These are phyloP conservation scores for Diaporthe ampelina DNA, from an alignment of 2,329 filamentous ascomycete species.

Conservation along the genomic window DNA sequence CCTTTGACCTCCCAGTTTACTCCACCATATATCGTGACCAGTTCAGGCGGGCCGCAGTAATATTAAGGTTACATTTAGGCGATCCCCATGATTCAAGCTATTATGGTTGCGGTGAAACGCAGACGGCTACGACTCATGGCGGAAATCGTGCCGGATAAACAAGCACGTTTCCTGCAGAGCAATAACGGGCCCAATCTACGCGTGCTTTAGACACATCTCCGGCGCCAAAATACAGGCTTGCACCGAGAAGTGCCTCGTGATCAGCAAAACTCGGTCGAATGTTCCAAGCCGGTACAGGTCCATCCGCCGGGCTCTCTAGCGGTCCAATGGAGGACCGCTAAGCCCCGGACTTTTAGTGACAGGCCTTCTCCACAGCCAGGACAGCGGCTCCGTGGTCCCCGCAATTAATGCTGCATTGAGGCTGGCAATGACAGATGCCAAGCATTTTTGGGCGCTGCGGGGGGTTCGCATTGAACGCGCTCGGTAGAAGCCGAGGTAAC, in stretches of 20 bases:
- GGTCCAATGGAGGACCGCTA: slow-evolving; percentile 7
- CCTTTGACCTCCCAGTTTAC: background rate
- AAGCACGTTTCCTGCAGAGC: slow-evolving; percentile 16
- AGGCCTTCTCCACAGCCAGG: slow-evolving; percentile 4
- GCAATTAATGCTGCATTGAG: slow-evolving; percentile 7
- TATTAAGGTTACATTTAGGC: slow-evolving; percentile 26
- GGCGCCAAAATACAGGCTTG: background rate
- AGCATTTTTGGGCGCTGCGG: background rate
- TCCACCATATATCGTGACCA: slow-evolving; percentile 27
- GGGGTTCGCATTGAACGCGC: slow-evolving; percentile 11
- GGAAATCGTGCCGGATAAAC: slow-evolving; percentile 13
- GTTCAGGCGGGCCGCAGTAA: slow-evolving; percentile 2
- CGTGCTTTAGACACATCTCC: background rate
- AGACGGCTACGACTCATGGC: slow-evolving; percentile 5
- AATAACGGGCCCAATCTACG: background rate
- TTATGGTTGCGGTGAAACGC: slow-evolving; percentile 1
- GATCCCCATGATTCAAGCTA: slow-evolving; percentile 28
- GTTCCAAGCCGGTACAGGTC: slow-evolving; percentile 1
- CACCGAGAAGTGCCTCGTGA: background rate
- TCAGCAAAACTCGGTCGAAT: slow-evolving; percentile 9
- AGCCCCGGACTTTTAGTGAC: slow-evolving; percentile 5
- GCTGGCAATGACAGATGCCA: slow-evolving; percentile 19
- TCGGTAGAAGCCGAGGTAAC: slow-evolving; percentile 7
- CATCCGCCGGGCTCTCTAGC: slow-evolving; percentile 2
- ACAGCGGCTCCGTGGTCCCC: slow-evolving; percentile 21